Evolutionary conservation across 257 asterid species (phyloP), one percentile per base, ranked within the genome.

Genomic region (Petunia axillaris): DNA sequence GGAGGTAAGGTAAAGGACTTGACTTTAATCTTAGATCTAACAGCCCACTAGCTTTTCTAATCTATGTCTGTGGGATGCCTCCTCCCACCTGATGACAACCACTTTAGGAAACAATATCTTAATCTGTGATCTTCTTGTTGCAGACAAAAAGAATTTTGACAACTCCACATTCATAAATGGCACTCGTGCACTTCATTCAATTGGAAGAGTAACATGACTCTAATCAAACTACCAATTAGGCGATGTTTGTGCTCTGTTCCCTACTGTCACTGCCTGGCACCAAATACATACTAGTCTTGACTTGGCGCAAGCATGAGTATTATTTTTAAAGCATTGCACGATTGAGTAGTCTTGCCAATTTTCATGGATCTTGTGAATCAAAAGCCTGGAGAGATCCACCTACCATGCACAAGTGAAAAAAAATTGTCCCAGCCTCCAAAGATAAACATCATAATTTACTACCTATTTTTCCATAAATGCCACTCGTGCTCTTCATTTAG

Each of bases 11-110:
- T 14, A 70, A 5, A n/a, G 48, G 64, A 55, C 53, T 15, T 54
- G 78, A 37, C 15, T 55, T 75, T 60, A 52, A 15, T 75, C n/a
- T 25, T 75, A 41, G 53, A 75, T 54, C 52, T 75, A 54, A 54
- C 53, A 67, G 15, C 38, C 76, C n/a, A 8, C 57, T 43, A 41
- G 15, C 2, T 53, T 43, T 53, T 39, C 50, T 53, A 50, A 64
- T 48, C 64, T 37, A 75, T 37, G 66, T 52, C 25, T 75, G 79
- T 58, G 79, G 52, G 46, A 75, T 75, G 66, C 65, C 37, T 6
- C 53, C 79, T 52, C 36, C 66, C 16, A 54, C 38, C 66, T 25
- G 13, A 67, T 67, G 4, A 13, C 36, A 65, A 55, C 60, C 60
- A 55, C 25, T 25, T 25, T 25, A 25, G 25, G 25, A 25, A 25